Percentiles rank a stretch among this genome's conserved stretches.
These are phyloP conservation scores for Vigna unguiculata DNA, from an alignment of 306 rosid species.

Conservation along the genomic window DNA sequence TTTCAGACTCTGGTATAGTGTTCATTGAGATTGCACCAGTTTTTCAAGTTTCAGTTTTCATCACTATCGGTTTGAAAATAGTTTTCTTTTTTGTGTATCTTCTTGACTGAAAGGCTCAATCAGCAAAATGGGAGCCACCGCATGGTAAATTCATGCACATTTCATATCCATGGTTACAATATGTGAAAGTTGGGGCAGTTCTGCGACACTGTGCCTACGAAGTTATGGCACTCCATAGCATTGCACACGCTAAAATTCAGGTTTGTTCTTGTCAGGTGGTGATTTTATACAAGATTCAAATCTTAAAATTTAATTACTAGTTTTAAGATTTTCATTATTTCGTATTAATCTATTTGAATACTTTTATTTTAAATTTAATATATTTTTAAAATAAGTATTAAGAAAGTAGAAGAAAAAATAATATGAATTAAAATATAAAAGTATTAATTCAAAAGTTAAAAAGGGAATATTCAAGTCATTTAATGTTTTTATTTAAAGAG, in stretches of 20 bases:
- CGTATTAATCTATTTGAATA: too few relatives aligned
- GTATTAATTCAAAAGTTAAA: too few relatives aligned
- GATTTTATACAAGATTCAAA: too few relatives aligned
- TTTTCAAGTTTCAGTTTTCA: neutral
- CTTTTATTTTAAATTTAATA: too few relatives aligned
- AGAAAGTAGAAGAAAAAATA: too few relatives aligned
- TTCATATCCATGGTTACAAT: constrained; percentile 77
- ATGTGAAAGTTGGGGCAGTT: constrained; percentile 73
- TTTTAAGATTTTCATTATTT: too few relatives aligned
- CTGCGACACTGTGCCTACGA: constrained; percentile 72
- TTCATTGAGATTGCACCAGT: neutral
- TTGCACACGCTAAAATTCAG: constrained; percentile 82
- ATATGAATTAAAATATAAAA: too few relatives aligned
- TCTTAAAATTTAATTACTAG: too few relatives aligned
- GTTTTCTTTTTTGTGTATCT: neutral
- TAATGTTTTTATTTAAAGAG: too few relatives aligned
- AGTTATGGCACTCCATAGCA: constrained; percentile 83
- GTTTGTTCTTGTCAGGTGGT: constrained; percentile 43
- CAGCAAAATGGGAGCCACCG: constrained; percentile 93
- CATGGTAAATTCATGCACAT: constrained; percentile 78
- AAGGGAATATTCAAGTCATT: too few relatives aligned
- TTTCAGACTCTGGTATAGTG: constrained; percentile 61
- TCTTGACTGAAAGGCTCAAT: constrained; percentile 56
- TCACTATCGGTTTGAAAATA: neutral
- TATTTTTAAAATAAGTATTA: too few relatives aligned